Conservation (phyloP, 352 stramenopile species). For the Phytophthora tubulina region DNA sequence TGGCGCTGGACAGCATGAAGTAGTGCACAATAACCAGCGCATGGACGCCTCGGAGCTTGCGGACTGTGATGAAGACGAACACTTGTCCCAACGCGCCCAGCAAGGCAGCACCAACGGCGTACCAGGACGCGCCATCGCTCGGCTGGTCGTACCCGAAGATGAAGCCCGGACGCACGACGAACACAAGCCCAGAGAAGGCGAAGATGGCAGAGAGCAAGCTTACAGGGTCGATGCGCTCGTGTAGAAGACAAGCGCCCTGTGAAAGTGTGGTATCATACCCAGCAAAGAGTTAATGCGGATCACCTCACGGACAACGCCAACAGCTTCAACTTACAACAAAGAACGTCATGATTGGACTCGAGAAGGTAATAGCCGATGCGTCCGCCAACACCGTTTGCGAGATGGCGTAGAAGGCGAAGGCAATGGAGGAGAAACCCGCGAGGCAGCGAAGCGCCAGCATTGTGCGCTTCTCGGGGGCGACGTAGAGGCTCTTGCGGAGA, state of each 20-base stretch:
- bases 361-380: background rate
- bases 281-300: constrained; percentile 2
- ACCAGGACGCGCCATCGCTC: constrained; percentile 16
- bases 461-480: constrained; percentile 42
- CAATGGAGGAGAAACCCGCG: constrained; percentile 62
- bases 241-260: constrained; percentile 34
- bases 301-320: background rate
- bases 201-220: constrained; percentile 7
- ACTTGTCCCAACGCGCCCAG: constrained; percentile 46
- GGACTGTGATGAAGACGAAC: constrained; percentile 54
- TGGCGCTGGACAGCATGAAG: background rate
- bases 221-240: background rate
- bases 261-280: background rate
- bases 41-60: constrained; percentile 47
- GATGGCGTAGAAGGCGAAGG: constrained; percentile 59
- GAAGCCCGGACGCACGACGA: background rate
- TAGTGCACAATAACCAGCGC: constrained; percentile 2
- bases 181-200: background rate
- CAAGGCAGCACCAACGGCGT: constrained; percentile 44
- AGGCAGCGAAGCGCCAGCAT: constrained; percentile 62
- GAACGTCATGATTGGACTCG: constrained; percentile 33
- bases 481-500: constrained; percentile 27
- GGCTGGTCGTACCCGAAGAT: background rate
- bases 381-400: background rate
- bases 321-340: constrained; percentile 4